These are phyloP conservation scores for Suillus subalutaceus DNA, from an alignment of 768 basidiomycete species.

Conservation along the genomic window DNA sequence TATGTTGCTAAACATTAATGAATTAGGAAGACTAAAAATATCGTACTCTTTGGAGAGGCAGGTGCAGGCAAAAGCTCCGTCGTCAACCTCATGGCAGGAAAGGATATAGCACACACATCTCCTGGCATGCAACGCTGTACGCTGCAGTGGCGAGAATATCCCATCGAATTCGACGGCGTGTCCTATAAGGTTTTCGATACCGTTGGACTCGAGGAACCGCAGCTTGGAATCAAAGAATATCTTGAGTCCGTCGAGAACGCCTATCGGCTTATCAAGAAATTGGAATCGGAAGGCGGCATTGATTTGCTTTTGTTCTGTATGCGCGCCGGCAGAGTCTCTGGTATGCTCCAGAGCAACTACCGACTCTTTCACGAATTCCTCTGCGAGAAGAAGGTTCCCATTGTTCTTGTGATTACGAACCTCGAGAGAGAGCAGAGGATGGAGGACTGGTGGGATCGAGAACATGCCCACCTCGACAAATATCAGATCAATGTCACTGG, in stretches of 20 bases:
- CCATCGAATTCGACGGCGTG: conserved; percentile 24
- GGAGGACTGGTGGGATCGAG: conserved; percentile 30
- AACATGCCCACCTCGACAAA: not conserved
- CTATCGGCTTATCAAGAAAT: conserved; percentile 34
- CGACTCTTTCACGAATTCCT: conserved; percentile 30
- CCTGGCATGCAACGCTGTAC: conserved; percentile 37
- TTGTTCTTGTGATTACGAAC: conserved; percentile 35
- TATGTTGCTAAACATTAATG: too few relatives aligned
- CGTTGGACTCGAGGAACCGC: conserved; percentile 34
- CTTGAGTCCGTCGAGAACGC: conserved; percentile 34
- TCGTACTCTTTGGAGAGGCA: conserved; percentile 33
- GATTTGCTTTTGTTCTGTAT: conserved; percentile 45
- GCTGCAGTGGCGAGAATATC: conserved; percentile 30
- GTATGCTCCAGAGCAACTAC: conserved; percentile 33
- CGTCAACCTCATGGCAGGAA: conserved; percentile 40
- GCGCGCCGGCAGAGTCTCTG: conserved; percentile 39
- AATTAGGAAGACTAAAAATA: conserved; percentile 14
- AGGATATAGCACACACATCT: conserved; percentile 26
- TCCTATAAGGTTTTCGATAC: conserved; percentile 36
- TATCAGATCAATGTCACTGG: conserved; percentile 28
- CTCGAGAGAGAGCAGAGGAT: conserved; percentile 40
- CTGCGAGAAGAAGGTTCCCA: not conserved
- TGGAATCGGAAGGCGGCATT: conserved; percentile 37
- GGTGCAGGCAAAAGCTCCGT: conserved; percentile 44
- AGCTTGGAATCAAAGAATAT: conserved; percentile 21